A percentile compares a stretch with the other conserved stretches of the same genome.
Conservation (phyloP, 2,329 filamentous ascomycete genomes). For the Pyrenophora graminea region DNA sequence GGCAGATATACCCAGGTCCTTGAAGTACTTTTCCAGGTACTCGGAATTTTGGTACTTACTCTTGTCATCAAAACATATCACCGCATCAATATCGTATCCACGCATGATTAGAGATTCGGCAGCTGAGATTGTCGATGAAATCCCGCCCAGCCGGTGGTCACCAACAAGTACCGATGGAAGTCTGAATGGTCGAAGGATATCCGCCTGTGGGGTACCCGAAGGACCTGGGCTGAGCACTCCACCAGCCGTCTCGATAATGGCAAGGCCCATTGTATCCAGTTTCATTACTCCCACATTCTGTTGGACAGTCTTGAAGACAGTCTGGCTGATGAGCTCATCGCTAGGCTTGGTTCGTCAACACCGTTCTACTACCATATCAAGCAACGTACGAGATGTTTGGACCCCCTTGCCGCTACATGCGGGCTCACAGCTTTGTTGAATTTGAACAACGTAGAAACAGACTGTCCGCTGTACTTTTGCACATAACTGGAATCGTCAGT, state of each 20-base stretch:
- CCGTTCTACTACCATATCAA: not conserved
- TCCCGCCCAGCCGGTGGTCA: constrained; percentile 76
- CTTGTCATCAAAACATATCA: constrained; percentile 70
- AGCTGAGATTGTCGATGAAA: constrained; percentile 77
- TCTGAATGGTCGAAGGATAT: constrained; percentile 75
- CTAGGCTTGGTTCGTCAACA: constrained; percentile 26
- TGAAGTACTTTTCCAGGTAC: constrained; percentile 72
- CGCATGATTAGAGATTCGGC: constrained; percentile 78
- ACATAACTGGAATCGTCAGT: constrained; percentile 60
- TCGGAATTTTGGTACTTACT: constrained; percentile 67
- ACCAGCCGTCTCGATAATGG: constrained; percentile 80
- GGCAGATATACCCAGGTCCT: constrained; percentile 59
- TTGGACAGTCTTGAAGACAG: constrained; percentile 20
- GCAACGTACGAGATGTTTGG: constrained; percentile 24
- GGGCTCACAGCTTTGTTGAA: constrained; percentile 77
- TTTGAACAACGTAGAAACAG: constrained; percentile 68
- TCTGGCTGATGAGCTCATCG: constrained; percentile 27
- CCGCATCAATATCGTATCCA: constrained; percentile 74
- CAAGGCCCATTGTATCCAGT: constrained; percentile 28
- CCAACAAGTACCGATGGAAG: constrained; percentile 74
- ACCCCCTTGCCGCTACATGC: constrained; percentile 67
- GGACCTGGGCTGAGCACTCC: constrained; percentile 80
- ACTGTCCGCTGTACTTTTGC: constrained; percentile 59
- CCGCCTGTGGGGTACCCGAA: constrained; percentile 75
- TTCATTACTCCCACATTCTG: constrained; percentile 14